Evolutionary conservation across 2,329 filamentous ascomycete genomes (phyloP).

Genomic region (Penicillium freii): DNA sequence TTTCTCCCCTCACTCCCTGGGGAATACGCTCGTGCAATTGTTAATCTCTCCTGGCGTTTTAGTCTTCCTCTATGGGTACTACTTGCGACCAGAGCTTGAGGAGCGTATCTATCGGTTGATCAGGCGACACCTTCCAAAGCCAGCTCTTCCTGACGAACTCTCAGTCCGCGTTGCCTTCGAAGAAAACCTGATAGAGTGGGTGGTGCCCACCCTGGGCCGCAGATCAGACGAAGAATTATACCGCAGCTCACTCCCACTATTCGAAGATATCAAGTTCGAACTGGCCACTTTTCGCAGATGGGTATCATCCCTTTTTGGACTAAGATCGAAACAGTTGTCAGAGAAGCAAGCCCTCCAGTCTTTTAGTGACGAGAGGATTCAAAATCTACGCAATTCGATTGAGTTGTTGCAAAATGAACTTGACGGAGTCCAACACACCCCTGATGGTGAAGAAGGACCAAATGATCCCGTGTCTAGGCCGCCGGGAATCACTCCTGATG

Average conservation of each 20-base stretch:
- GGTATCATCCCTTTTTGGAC: constrained; percentile 34
- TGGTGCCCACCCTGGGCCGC: constrained; percentile 41
- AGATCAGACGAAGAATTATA: constrained; percentile 41
- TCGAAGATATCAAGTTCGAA: constrained; percentile 41
- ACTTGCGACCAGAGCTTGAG: constrained; percentile 39
- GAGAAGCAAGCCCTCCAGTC: constrained; percentile 16
- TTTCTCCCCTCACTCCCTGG: constrained; percentile 29
- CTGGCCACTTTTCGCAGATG: constrained; percentile 31
- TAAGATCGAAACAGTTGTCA: constrained; percentile 16
- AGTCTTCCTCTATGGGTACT: constrained; percentile 36
- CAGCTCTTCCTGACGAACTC: constrained; percentile 40
- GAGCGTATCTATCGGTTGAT: constrained; percentile 42
- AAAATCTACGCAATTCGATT: constrained; percentile 31
- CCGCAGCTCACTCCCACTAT: constrained; percentile 37
- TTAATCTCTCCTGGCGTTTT: constrained; percentile 38
- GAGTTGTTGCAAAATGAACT: constrained; percentile 34
- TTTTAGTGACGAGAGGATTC: constrained; percentile 26
- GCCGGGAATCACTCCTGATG: constrained; percentile 17
- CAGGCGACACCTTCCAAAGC: constrained; percentile 43
- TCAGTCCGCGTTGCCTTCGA: constrained; percentile 45
- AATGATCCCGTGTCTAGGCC: constrained; percentile 13
- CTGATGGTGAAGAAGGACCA: constrained; percentile 10
- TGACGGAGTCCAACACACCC: constrained; percentile 18
- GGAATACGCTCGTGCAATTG: constrained; percentile 27
- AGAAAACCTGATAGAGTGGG: constrained; percentile 46